phyloP scores from a whole-genome alignment of 768 basidiomycete genomes.

The Suillus subalutaceus region DNA sequence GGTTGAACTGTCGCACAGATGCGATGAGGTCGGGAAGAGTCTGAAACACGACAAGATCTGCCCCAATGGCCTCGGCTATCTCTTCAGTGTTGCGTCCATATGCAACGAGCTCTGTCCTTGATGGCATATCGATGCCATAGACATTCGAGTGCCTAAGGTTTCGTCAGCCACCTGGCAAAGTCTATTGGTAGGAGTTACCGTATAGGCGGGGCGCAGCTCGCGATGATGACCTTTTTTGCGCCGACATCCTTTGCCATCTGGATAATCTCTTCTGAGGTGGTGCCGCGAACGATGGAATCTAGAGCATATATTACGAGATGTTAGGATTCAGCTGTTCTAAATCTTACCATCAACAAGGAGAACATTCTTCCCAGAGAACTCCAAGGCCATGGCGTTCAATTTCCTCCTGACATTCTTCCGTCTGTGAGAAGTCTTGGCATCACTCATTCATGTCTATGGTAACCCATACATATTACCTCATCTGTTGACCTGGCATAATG shows the following conservation, averaged over 20 bases:
- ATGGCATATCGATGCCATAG: conserved; percentile 99
- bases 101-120: conserved; percentile 90
- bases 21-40: conserved; percentile 84
- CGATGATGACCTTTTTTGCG: conserved; percentile 93
- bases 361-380: conserved; percentile 91
- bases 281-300: conserved; percentile 99
- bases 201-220: conserved; percentile 97
- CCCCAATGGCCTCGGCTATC: conserved; percentile 84
- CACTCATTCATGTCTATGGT: background rate
- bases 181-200: conserved; percentile 47
- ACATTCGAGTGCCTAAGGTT: conserved; percentile 80
- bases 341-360: conserved; percentile 89
- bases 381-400: conserved; percentile 97
- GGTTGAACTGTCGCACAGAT: conserved; percentile 86
- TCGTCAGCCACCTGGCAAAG: conserved; percentile 11
- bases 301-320: background rate
- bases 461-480: conserved; percentile 55
- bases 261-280: conserved; percentile 97
- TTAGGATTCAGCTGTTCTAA: background rate
- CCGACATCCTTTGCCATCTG: conserved; percentile 99
- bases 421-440: conserved; percentile 41
- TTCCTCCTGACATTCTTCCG: conserved; percentile 94
- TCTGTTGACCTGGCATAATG: conserved; percentile 99
- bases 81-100: conserved; percentile 70
- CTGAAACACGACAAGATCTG: conserved; percentile 96